Base-by-base conservation (phyloP, 768 basidiomycete species). In the Hericium rajendrae region DNA sequence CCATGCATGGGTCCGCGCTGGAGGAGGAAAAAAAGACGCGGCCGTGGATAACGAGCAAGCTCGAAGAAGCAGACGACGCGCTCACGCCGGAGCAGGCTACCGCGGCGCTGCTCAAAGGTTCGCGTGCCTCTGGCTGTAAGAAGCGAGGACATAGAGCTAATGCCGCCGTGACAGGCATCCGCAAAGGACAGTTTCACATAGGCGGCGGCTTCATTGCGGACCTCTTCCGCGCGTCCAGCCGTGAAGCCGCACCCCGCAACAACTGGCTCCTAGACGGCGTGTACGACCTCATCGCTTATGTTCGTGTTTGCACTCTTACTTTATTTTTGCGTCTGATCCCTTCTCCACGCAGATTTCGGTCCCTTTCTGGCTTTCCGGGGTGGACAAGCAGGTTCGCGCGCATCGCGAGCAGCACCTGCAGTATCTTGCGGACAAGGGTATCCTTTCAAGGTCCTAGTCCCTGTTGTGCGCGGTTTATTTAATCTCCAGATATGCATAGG, bases 21-120 rank as follows among this genome's bases (percentile, higher is more conserved):
- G 83, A 85, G 11, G 76, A 80, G 57, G 92, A 94, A 68, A 82
- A 87, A 66, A 78, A 76, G 64, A 78, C 75, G 6, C 94, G 94
- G 64, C 93, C 91, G 0, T 74, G 74, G 32, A 77, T 94, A 58
- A 84, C 83, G 13, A 76, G 75, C 52, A 82, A 84, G 62, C 86
- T 97, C 48, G 92, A 94, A 67, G 85, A 80, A 38, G 71, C 75
- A 0, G 91, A 92, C 65, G 26, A 20, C 11, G 38, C 24, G 4
- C 53, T 54, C 12, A 43, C 39, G 5, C 9, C 53, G 11, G 53
- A 54, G 39, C 39, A 41, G 10, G 53, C 53, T 11, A 39, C 53
- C 8, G 41, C 22, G 9, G 53, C n/a, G 2, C 24, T 54, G 39
- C 40, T 54, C 9, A 54, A 41, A 26, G 53, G 53, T 41, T 12